Conservation (phyloP, 2,329 filamentous ascomycete genomes). For the Didymosphaeria variabile region DNA sequence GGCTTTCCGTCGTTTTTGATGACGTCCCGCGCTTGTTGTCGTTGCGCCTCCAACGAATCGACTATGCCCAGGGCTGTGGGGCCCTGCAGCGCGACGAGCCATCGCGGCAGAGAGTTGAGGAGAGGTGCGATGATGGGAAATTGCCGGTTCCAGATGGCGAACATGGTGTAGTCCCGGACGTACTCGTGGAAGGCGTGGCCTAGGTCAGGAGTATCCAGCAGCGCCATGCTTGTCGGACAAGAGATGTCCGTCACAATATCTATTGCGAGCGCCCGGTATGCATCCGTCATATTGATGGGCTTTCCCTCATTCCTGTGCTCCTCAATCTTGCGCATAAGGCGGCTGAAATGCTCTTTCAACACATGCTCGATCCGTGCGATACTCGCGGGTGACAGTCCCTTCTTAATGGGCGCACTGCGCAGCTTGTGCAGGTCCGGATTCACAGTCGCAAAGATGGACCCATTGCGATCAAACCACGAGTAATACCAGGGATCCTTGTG, state of each 20-base stretch:
- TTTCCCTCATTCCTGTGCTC: neutral
- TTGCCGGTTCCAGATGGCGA: constrained; percentile 10
- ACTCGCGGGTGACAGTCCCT: constrained; percentile 12
- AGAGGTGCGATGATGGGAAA: constrained; percentile 1
- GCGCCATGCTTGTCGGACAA: constrained; percentile 10
- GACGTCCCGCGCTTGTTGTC: constrained; percentile 13
- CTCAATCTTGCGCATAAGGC: constrained; percentile 10
- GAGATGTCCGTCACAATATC: constrained; percentile 17
- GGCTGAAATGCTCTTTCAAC: constrained; percentile 10
- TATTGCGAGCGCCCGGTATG: constrained; percentile 13
- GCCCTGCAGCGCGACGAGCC: constrained; percentile 14
- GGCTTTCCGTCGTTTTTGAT: constrained; percentile 19
- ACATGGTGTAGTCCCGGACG: constrained; percentile 8
- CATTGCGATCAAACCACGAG: constrained; percentile 16
- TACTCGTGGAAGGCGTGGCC: constrained; percentile 9
- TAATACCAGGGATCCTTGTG: constrained; percentile 24
- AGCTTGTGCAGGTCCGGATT: constrained; percentile 19
- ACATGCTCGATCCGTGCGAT: constrained; percentile 13
- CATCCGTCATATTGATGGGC: neutral
- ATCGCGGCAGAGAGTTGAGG: constrained; percentile 8
- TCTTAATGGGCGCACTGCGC: constrained; percentile 15
- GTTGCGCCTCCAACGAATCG: constrained; percentile 5
- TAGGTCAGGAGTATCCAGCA: constrained; percentile 15
- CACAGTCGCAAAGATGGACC: constrained; percentile 17
- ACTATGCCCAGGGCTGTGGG: constrained; percentile 10